Evolutionary conservation across 2,329 filamentous ascomycete genomes (phyloP), one percentile per base, ranked within the genome.

Genomic region (Lasiodiplodia citricola): DNA sequence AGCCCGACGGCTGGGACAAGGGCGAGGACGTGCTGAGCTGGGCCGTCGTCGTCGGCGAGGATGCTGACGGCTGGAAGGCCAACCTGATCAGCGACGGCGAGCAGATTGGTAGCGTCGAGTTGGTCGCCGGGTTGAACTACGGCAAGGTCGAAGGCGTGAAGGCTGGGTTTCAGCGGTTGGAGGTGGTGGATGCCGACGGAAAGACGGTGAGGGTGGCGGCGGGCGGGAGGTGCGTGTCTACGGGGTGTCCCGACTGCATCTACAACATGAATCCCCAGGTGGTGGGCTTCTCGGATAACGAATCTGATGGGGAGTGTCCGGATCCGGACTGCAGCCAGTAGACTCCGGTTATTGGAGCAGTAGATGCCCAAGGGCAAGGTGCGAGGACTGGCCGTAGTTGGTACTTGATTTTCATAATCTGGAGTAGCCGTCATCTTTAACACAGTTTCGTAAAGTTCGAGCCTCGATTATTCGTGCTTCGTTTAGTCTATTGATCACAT

Each of bases 191-290:
- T 64, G 41, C 7, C n/a, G 18, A 37, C 7, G 60, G 47, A 4
- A 14, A 25, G 4, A 14, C 21, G 0, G 60, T 64, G n/a, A n/a
- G 28, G 18, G 60, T 64, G 10, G 60, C 52, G 8, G 47, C 62
- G 16, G 58, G 47, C 0, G 67, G 67, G 2, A 21, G 57, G 23
- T 47, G 37, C 38, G 55, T 68, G 11, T 37, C 50, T 4, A 38
- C 41, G 23, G 44, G 52, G 11, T 68, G 67, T 64, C 67, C 67
- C 8, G 67, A 54, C 31, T 52, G 67, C 10, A 64, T 50, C n/a
- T 68, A 64, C n/a, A 68, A 63, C 23, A 68, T 68, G 67, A 63
- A 68, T 64, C 57, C 67, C n/a, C 57, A 64, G 58, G 67, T 68
- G 2, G 67, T 68, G 1, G 57, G 57, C 5, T 18, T 68, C 16